Conservation (phyloP, 179 eudicot species). For the Heliamphora pulchella region DNA sequence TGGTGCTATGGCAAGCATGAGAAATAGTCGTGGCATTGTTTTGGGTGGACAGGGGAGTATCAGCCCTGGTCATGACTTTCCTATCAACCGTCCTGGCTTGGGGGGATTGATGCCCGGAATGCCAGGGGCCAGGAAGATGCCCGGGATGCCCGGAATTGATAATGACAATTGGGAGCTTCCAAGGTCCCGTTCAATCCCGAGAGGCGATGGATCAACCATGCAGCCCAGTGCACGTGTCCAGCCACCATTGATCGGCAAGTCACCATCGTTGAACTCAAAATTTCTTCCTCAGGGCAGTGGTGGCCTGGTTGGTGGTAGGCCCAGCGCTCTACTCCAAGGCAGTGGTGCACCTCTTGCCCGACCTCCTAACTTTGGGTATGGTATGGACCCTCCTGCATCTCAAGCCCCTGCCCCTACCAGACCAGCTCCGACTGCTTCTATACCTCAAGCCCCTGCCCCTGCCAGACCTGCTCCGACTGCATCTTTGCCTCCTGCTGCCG, state of each 20-base stretch:
- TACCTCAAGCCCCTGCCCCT: slow-evolving; percentile 26
- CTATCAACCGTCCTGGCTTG: slow-evolving; percentile 59
- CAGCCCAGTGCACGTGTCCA: slow-evolving; percentile 41
- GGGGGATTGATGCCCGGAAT: slow-evolving; percentile 99
- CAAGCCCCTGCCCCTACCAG: slow-evolving; percentile 30
- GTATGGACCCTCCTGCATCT: slow-evolving; percentile 25
- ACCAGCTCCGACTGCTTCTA: slow-evolving; percentile 26
- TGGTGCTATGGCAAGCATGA: slow-evolving; percentile 63
- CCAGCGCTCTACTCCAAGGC: slow-evolving; percentile 84
- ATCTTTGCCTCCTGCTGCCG: slow-evolving; percentile 17
- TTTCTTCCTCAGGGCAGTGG: slow-evolving; percentile 76
- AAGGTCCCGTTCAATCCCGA: slow-evolving; percentile 57
- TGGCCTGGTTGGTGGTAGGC: slow-evolving; percentile 50
- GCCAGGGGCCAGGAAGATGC: slow-evolving; percentile 89
- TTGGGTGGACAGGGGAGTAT: slow-evolving; percentile 61
- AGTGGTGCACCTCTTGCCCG: slow-evolving; percentile 43
- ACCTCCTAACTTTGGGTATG: slow-evolving; percentile 31
- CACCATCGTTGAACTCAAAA: slow-evolving; percentile 47
- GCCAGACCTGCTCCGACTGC: slow-evolving; percentile 32
- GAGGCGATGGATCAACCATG: slow-evolving; percentile 34
- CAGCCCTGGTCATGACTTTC: slow-evolving; percentile 47
- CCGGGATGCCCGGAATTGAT: slow-evolving; percentile 80
- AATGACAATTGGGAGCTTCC: slow-evolving; percentile 88
- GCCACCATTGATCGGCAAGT: slow-evolving; percentile 45
- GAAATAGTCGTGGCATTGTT: slow-evolving; percentile 47